Evolutionary conservation across 371 early-diverging fungal genomes (phyloP), one percentile per base, ranked within the genome.

Genomic region (Mortierella sp.): DNA sequence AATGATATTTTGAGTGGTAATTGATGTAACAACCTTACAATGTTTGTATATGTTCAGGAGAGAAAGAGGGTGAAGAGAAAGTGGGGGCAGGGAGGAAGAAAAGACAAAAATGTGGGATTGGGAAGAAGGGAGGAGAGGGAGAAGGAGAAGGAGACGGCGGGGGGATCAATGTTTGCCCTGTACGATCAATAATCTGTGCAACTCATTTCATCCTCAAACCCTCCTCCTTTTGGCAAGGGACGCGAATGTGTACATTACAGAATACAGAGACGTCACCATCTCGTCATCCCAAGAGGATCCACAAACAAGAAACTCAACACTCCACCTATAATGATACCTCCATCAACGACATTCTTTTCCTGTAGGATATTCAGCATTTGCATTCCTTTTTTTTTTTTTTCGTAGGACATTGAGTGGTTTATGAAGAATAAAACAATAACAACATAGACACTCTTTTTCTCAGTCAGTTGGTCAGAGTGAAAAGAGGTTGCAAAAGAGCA

Each of bases 241-340:
- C 55, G 55, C 55, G 55, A 55, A 28, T 55, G 22, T 11, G 22
- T 1, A 12, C 18, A 26, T 28, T 16, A 9, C 5, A 26, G 18
- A 55, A 55, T 55, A 55, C 55, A 55, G 55, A 55, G 55, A 55
- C 55, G 55, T 55, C 54, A 54, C 22, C 22, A 54, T 24, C n/a
- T n/a, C n/a, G n/a, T n/a, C n/a, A n/a, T n/a, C n/a, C n/a, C n/a
- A n/a, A n/a, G 30, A 30, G 30, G 30, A 30, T 30, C 30, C 30
- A 30, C 30, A 30, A 30, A 30, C 30, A 43, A 43, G 43, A 43
- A 43, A 43, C 43, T 10, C 43, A 14, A 10, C n/a, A 49, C 49
- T 20, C n/a, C 20, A 20, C 18, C 6, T 49, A 20, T 20, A 20
- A 49, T 49, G 18, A 49, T 49, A 49, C 49, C n/a, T 49, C 49